Base-by-base conservation (phyloP, 176 grass and related monocot genomes). In the Lolium perenne region DNA sequence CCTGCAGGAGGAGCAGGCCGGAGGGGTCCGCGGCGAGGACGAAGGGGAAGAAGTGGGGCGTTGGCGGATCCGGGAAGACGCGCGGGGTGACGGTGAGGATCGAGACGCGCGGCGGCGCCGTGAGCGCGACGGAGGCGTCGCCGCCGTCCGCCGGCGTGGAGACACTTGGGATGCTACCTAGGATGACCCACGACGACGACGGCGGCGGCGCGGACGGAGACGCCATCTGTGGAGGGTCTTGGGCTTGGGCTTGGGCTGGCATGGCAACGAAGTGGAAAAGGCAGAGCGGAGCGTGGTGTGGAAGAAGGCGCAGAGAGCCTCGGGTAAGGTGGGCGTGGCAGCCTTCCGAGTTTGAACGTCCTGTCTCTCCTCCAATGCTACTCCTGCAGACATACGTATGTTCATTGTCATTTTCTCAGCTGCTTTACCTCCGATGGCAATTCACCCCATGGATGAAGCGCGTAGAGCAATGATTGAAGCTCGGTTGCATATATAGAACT, bases 71-170 rank as follows among this genome's bases (percentile, higher is more conserved):
- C 65, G 65, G 65, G 16, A 68, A 68, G 32, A 68, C 65, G 15
- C 65, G 32, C 32, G 65, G 65, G 65, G 14, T 38, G 65, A 68
- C 65, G 29, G 65, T 68, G 65, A 68, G 65, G 65, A 68, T 38
- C 6, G 65, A 68, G 65, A 68, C 65, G 65, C 65, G 65, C 65
- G 32, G 62, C 62, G 62, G 62, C 15, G 65, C 65, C 65, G 65
- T 68, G 15, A 68, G 65, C 65, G 65, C 65, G 65, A 68, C 29
- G 15, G 65, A 68, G 65, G 15, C 32, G 32, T 68, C 65, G 7
- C 15, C 65, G 65, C 65, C 65, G 65, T 68, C 15, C 14, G 65
- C 65, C 15, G 29, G 32, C 29, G 65, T 38, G 65, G 32, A 68
- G 15, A 68, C 65, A 15, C 62, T 12, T 65, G 62, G 62, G 62